Evolutionary conservation across 1,284 basidiomycete species (phyloP), one percentile per base, ranked within the genome.

Genomic region (Exobasidium rhododendri): DNA sequence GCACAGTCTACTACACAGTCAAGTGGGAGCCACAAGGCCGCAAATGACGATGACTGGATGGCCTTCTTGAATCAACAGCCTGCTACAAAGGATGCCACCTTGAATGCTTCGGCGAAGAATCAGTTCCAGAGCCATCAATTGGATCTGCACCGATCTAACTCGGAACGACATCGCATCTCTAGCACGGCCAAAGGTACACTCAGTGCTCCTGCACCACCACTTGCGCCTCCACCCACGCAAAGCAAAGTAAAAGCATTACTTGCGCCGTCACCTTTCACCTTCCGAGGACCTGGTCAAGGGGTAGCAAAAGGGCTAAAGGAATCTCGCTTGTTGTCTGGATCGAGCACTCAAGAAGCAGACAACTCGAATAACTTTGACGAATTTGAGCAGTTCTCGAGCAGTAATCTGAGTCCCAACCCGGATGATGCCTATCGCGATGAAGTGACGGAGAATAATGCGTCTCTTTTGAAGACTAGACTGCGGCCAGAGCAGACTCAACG

Each of bases 31-130:
- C 14, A 32, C 5, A 20, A 35, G 11, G n/a, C 52, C 22, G 26
- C 22, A 3, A 4, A 29, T 40, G 5, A 55, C 14, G 52, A 43
- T 17, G 52, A 55, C 28, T 55, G 52, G 52, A 26, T 55, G 22
- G 40, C 31, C 13, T 55, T 55, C 28, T 14, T 55, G 17, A 32
- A 32, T 6, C 47, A 50, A 50, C 20, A 20, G n/a, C 20, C 5
- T 24, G 13, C 3, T 4, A 14, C 20, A 24, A 26, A 13, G 2
- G 26, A 50, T 28, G 4, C 4, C 4, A 20, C 13, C n/a, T 28
- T 14, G 26, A 50, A 24, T 50, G 13, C 47, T 4, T 14, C n/a
- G 13, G 24, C n/a, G 4, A 13, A 28, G 20, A 28, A 50, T 5
- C 17, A 45, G 4, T 45, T 45, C 10, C 4, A 4, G 3, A n/a